Conservation (phyloP, 345 rosid species). For the Cardamine resedifolia region DNA sequence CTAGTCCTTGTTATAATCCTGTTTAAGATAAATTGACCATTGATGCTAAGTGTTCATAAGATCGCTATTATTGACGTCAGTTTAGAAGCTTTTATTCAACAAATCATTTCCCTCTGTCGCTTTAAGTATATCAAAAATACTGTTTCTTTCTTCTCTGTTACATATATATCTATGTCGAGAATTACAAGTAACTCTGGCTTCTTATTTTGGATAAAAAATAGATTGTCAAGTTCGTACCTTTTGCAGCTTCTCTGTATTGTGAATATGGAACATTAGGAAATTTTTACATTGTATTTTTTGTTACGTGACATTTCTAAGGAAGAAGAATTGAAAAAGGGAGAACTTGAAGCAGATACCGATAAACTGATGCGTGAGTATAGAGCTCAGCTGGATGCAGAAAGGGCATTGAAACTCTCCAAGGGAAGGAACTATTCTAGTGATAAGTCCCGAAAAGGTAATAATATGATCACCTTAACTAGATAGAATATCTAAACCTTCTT, state of each 20-base stretch:
- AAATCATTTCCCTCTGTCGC: background rate
- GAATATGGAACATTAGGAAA: background rate
- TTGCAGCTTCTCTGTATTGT: conserved; percentile 13
- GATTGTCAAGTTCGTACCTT: conserved; percentile 1
- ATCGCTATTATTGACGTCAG: background rate
- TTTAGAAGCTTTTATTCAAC: background rate
- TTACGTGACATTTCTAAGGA: conserved; percentile 52
- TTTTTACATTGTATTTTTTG: background rate
- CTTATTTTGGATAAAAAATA: background rate
- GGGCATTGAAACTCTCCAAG: conserved; percentile 84
- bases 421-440: conserved; percentile 79
- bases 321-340: conserved; percentile 83
- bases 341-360: conserved; percentile 87
- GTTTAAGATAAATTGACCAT: background rate
- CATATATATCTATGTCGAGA: background rate
- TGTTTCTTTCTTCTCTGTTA: background rate
- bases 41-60: background rate
- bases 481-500: conserved; percentile 12
- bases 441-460: conserved; percentile 65
- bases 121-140: background rate
- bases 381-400: conserved; percentile 97
- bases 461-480: conserved; percentile 15
- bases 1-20: background rate
- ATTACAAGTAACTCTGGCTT: background rate
- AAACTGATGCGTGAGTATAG: conserved; percentile 97